Percentiles rank a stretch among this genome's conserved stretches.
Evolutionary conservation across 2,329 filamentous ascomycete species (phyloP).

Genomic region (Aureobasidium namibiae): DNA sequence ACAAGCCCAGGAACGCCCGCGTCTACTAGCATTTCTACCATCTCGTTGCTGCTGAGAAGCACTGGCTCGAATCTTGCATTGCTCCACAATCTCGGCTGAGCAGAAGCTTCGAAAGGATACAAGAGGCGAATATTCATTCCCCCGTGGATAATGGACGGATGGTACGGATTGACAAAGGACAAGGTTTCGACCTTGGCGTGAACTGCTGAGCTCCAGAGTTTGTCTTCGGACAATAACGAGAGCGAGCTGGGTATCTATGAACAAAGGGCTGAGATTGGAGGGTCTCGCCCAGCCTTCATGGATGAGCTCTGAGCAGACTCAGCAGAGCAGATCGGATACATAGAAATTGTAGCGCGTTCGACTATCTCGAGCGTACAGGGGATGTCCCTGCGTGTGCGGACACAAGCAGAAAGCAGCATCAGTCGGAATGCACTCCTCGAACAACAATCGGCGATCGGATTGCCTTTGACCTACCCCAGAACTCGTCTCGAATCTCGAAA

Average conservation of each 20-base stretch:
- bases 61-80: background rate
- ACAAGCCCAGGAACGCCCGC: conserved; percentile 4
- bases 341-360: background rate
- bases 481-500: background rate
- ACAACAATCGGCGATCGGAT: background rate
- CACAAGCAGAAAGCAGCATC: background rate
- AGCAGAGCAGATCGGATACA: background rate
- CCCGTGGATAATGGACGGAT: background rate
- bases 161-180: background rate
- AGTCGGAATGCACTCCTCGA: background rate
- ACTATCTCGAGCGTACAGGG: background rate
- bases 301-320: too few species aligned
- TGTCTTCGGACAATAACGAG: background rate
- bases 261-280: background rate
- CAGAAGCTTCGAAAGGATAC: background rate
- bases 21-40: background rate
- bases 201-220: background rate
- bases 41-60: background rate
- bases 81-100: background rate
- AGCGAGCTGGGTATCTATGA: background rate
- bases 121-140: background rate
- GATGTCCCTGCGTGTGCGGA: background rate
- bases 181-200: background rate
- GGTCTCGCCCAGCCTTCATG: background rate
- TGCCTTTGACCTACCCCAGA: background rate